Evolutionary conservation across 2,329 filamentous ascomycete species (phyloP).

Genomic region (Cryphonectria naterciae): DNA sequence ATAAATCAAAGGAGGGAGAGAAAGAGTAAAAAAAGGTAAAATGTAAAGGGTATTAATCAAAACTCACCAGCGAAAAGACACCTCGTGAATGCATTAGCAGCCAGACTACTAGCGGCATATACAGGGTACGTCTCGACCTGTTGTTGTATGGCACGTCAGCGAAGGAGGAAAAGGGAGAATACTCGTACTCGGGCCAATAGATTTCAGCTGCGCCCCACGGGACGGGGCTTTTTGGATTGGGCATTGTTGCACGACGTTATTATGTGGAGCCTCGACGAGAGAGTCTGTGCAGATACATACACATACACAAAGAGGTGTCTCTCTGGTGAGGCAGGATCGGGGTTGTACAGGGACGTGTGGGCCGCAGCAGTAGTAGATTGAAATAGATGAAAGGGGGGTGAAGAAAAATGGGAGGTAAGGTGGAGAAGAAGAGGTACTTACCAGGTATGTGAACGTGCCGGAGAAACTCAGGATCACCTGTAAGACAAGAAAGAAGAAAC

Average conservation of each 20-base stretch:
- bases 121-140: constrained; percentile 75
- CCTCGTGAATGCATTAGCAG: constrained; percentile 80
- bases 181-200: constrained; percentile 35
- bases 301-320: background rate
- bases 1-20: background rate
- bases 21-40: no score
- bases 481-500: constrained; percentile 28
- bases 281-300: background rate
- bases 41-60: background rate
- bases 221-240: background rate
- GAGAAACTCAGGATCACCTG: constrained; percentile 79
- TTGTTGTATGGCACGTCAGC: constrained; percentile 37
- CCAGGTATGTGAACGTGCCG: constrained; percentile 87
- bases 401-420: background rate
- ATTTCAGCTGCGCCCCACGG: background rate
- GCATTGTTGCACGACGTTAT: background rate
- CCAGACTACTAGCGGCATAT: constrained; percentile 77
- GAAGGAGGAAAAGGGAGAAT: background rate
- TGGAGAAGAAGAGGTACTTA: constrained; percentile 45
- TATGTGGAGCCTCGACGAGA: background rate
- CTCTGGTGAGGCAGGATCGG: constrained; percentile 3
- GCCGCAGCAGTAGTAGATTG: background rate
- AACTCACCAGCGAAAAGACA: constrained; percentile 71
- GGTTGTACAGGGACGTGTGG: background rate
- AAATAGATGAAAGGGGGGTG: background rate